These are phyloP conservation scores for Tetraselmis striata DNA, from an alignment of 139 green algal genomes.

Conservation along the genomic window DNA sequence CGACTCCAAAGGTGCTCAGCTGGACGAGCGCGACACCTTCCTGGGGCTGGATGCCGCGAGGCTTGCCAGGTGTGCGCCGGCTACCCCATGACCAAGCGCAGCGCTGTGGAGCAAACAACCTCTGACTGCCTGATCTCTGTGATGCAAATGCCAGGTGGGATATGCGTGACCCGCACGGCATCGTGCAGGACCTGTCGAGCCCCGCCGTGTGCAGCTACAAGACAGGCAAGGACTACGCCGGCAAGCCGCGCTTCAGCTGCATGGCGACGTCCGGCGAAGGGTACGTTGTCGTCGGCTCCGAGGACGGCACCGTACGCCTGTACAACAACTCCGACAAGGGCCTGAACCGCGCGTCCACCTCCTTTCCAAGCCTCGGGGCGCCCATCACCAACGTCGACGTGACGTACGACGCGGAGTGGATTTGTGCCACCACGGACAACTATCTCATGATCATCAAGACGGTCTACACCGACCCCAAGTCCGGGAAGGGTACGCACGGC, in stretches of 20 bases:
- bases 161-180: slow-evolving; percentile 48
- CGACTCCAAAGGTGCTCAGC: slow-evolving; percentile 67
- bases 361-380: slow-evolving; percentile 80
- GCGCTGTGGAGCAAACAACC: no score
- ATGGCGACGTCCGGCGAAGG: slow-evolving; percentile 75
- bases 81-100: no score
- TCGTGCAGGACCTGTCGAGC: slow-evolving; percentile 51
- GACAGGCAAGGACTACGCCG: slow-evolving; percentile 83
- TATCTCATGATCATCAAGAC: slow-evolving; percentile 94
- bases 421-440: slow-evolving; percentile 86
- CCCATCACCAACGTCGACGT: slow-evolving; percentile 89
- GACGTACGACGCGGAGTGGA: slow-evolving; percentile 79
- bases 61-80: neutral
- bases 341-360: slow-evolving; percentile 71
- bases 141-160: slow-evolving; percentile 88
- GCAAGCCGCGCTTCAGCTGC: slow-evolving; percentile 77
- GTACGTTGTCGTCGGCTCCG: slow-evolving; percentile 76
- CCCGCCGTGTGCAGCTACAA: slow-evolving; percentile 47
- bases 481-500: slow-evolving; percentile 53
- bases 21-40: slow-evolving; percentile 69
- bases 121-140: no score
- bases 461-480: slow-evolving; percentile 58
- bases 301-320: slow-evolving; percentile 81
- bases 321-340: slow-evolving; percentile 70
- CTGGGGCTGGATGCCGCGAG: slow-evolving; percentile 67